Percentiles rank a stretch among this genome's conserved stretches.
Evolutionary conservation across 345 rosid genomes (phyloP).

Genomic region (Arabidopsis arenosa): DNA sequence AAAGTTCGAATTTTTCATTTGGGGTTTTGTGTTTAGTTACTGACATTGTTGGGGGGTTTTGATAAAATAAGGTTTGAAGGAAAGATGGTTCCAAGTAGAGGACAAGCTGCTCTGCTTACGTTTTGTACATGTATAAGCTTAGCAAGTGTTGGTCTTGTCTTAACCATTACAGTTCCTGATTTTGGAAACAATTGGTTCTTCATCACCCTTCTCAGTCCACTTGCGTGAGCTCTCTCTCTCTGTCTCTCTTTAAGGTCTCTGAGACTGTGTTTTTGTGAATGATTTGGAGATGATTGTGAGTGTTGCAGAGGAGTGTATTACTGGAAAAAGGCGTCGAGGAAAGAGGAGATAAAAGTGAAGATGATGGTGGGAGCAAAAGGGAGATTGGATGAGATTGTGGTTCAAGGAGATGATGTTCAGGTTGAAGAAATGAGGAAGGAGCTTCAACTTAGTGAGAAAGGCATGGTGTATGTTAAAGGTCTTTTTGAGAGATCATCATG

Average conservation of each 20-base stretch:
- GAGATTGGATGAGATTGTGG: constrained; percentile 62
- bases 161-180: constrained; percentile 84
- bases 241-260: neutral
- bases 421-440: constrained; percentile 91
- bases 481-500: constrained; percentile 69
- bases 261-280: constrained; percentile 26
- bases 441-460: constrained; percentile 79
- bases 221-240: constrained; percentile 69
- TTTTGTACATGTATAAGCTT: constrained; percentile 97
- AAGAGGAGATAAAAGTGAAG: constrained; percentile 89
- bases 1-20: neutral
- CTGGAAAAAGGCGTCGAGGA: constrained; percentile 90
- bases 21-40: constrained; percentile 19
- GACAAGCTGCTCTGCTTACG: constrained; percentile 91
- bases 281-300: constrained; percentile 3
- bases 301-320: constrained; percentile 80
- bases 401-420: constrained; percentile 95
- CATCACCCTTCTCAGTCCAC: constrained; percentile 73
- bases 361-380: constrained; percentile 67
- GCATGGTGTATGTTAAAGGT: constrained; percentile 94
- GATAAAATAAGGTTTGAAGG: constrained; percentile 72
- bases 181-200: constrained; percentile 95
- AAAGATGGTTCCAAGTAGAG: constrained; percentile 82
- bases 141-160: constrained; percentile 90
- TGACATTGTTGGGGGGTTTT: constrained; percentile 12